A percentile compares a stretch with the other conserved stretches of the same genome.
Conservation (phyloP, 495 filamentous ascomycete genomes). For the Aspergillus hancockii region DNA sequence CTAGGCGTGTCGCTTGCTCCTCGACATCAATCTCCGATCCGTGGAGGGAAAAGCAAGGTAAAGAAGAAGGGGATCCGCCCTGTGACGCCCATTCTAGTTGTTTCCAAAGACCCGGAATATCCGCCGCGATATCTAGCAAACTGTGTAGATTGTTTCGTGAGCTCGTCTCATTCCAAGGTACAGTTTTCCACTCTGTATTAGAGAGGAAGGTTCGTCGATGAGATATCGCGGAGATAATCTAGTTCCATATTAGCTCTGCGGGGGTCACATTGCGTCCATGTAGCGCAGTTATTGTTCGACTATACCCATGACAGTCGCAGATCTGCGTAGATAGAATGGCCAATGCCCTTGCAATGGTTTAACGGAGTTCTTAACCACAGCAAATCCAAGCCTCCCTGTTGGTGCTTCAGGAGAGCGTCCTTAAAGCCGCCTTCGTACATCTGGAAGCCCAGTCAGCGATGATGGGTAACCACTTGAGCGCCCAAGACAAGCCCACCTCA, state of each 20-base stretch:
- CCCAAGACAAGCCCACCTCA: neutral
- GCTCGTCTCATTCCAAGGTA: neutral
- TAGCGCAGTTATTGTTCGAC: neutral
- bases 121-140: neutral
- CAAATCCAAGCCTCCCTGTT: slow-evolving; percentile 1
- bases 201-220: neutral
- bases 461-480: neutral
- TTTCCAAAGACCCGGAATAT: neutral
- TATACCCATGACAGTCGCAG: neutral
- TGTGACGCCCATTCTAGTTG: neutral
- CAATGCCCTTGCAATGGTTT: neutral
- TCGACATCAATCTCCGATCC: neutral
- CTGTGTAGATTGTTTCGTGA: neutral
- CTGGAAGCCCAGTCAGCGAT: neutral
- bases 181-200: neutral
- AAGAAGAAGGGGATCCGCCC: neutral
- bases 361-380: neutral
- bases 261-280: neutral
- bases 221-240: neutral
- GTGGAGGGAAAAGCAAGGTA: neutral
- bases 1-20: neutral
- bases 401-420: neutral
- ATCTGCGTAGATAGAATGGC: slow-evolving; percentile 1
- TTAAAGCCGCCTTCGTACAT: neutral
- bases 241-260: neutral